These are phyloP conservation scores for Helenozyma baotianmanensis DNA, from an alignment of 805 yeast species.

Conservation along the genomic window DNA sequence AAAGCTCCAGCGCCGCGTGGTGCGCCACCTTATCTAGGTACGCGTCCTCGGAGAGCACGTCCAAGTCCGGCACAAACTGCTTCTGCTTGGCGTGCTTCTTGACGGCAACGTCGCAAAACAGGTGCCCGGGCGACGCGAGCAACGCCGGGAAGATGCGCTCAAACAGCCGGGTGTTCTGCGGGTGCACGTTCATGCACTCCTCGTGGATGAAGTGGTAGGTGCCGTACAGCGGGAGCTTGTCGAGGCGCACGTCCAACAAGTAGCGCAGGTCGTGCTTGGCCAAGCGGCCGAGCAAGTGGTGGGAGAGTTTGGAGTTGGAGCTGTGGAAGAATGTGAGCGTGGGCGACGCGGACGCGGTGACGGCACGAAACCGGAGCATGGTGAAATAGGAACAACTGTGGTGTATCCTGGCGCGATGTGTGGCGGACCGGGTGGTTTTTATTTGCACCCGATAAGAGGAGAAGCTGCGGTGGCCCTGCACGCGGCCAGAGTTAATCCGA, in stretches of 20 bases:
- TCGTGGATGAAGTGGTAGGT: conserved; percentile 17
- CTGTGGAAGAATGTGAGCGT: conserved; percentile 29
- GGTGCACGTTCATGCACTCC: conserved; percentile 17
- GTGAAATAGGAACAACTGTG: not conserved
- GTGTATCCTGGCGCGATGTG: too few relatives aligned
- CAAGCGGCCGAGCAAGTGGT: conserved; percentile 22
- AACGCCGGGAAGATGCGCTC: conserved; percentile 18
- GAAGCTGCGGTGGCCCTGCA: conserved; percentile 1
- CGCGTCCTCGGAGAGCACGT: conserved; percentile 8
- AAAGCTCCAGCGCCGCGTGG: conserved; percentile 11
- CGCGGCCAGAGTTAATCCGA: conserved; percentile 1
- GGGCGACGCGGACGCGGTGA: conserved; percentile 12
- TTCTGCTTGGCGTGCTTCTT: conserved; percentile 12
- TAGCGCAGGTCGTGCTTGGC: conserved; percentile 18
- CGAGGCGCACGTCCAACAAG: conserved; percentile 16
- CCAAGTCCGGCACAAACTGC: conserved; percentile 18
- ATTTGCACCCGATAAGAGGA: conserved; percentile 1
- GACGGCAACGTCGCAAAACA: conserved; percentile 14
- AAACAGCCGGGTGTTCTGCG: conserved; percentile 17
- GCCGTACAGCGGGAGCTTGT: conserved; percentile 17
- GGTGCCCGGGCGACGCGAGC: conserved; percentile 13
- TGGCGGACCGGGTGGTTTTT: too few relatives aligned
- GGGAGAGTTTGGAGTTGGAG: conserved; percentile 21
- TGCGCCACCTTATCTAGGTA: conserved; percentile 11
- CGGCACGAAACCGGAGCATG: conserved; percentile 14